Evolutionary conservation across 164 flowering plant genomes (phyloP).

Genomic region (Akebia trifoliata): DNA sequence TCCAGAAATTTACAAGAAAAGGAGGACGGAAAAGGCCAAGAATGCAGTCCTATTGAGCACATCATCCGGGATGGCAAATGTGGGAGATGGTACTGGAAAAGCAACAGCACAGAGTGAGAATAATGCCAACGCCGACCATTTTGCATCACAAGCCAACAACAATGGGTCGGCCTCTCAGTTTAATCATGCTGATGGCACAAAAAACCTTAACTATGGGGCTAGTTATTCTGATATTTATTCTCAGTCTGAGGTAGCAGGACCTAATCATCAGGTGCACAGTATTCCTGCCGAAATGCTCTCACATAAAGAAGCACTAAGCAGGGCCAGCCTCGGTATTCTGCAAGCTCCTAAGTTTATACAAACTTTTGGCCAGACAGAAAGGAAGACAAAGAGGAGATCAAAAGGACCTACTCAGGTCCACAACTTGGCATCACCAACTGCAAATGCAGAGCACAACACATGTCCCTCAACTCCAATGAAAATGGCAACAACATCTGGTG

Average conservation of each 20-base stretch:
- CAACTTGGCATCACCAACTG: slow-evolving; percentile 27
- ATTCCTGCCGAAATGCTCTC: slow-evolving; percentile 4
- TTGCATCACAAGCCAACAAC: slow-evolving; percentile 7
- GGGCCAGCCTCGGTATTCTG: neutral
- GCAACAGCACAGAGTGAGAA: slow-evolving; percentile 13
- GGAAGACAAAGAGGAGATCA: slow-evolving; percentile 39
- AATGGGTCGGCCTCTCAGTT: slow-evolving; percentile 10
- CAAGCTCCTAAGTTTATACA: slow-evolving; percentile 16
- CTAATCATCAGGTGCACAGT: neutral
- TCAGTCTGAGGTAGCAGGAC: neutral
- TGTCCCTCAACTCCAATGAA: slow-evolving; percentile 10
- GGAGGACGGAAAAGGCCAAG: slow-evolving; percentile 42
- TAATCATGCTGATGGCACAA: neutral
- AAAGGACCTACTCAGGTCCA: slow-evolving; percentile 27
- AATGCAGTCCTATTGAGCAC: slow-evolving; percentile 16
- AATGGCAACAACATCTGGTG: neutral
- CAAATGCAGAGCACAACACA: slow-evolving; percentile 17
- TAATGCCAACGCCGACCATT: slow-evolving; percentile 8
- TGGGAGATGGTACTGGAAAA: slow-evolving; percentile 1
- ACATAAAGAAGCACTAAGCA: slow-evolving; percentile 4
- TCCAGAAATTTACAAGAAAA: slow-evolving; percentile 47
- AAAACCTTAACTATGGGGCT: slow-evolving; percentile 1
- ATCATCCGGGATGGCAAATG: slow-evolving; percentile 5
- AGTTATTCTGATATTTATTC: neutral
- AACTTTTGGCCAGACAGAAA: slow-evolving; percentile 16